Percentiles rank a stretch among this genome's conserved stretches.
Conservation (phyloP, 805 yeast species). For the Myxozyma sirexii region DNA sequence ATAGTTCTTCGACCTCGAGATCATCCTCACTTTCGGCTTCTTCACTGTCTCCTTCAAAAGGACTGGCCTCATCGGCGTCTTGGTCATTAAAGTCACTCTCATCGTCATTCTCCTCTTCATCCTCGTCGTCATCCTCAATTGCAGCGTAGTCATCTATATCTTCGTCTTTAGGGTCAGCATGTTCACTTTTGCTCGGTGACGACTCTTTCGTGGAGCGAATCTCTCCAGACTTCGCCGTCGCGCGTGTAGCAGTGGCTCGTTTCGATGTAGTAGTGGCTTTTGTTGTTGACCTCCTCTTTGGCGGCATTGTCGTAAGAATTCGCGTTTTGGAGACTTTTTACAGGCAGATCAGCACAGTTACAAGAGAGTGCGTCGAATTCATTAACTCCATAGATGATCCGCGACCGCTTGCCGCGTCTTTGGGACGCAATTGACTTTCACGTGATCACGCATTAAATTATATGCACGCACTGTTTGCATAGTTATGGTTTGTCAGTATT, state of each 20-base stretch:
- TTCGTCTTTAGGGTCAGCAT: neutral
- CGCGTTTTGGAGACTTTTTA: neutral
- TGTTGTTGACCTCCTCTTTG: neutral
- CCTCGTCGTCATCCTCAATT: slow-evolving; percentile 10
- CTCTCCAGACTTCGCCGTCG: neutral
- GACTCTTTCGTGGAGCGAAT: neutral
- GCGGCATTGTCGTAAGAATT: neutral
- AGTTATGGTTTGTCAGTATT: no score
- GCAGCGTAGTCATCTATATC: neutral
- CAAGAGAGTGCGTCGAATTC: neutral
- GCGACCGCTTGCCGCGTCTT: neutral
- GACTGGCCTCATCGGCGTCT: slow-evolving; percentile 5
- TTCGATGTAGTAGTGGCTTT: neutral
- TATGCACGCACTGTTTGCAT: neutral
- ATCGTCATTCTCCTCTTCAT: slow-evolving; percentile 5
- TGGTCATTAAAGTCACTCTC: neutral
- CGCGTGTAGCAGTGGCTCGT: neutral
- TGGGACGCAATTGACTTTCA: neutral
- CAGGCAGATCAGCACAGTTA: neutral
- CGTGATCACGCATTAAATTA: neutral
- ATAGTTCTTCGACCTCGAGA: neutral
- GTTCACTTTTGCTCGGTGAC: neutral
- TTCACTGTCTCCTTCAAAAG: slow-evolving; percentile 6
- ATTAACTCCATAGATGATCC: neutral
- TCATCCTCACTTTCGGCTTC: slow-evolving; percentile 8